Base-by-base conservation (phyloP, 805 yeast species). In the Barnettozyma vustinii region DNA sequence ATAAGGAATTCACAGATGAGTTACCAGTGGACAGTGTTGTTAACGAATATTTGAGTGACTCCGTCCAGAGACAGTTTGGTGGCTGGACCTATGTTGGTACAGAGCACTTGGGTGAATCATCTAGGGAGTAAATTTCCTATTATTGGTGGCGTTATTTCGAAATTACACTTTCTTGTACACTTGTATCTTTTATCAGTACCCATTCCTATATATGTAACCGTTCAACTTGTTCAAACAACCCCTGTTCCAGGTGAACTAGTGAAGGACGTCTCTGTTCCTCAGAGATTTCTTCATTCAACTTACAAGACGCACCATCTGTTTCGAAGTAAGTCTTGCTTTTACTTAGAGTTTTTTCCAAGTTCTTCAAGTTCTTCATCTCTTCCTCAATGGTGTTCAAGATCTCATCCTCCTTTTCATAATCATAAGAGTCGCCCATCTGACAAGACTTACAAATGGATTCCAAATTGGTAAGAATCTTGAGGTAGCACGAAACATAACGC, bases 21-120 rank as follows among this genome's bases (percentile, higher is more conserved):
- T 81, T 84, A 58, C 98, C 99, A 4, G 84, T 88, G 56, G 99
- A 94, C 65, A 87, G 96, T 53, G 97, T 94, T 12, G 97, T 91
- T 16, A 96, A 91, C 64, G 96, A 88, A 61, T 88, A 79, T 57
- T 75, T 94, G 53, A 87, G 95, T 61, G 98, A 90, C 58, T 81
- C 91, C 59, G 97, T 94, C n/a, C 99, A 94, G 68, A 82, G 86
- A 64, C 98, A 94, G 69, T 94, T 94, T 73, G 98, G 97, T 42
- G 98, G 99, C 7, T 94, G 99, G 99, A 92, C 98, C 2, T 92
- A 91, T 67, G 87, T 84, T 43, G 95, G 94, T 2, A 83, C 76
- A 44, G 77, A 73, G 51, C 74, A 71, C 49, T 51, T 73, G 35
- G 74, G 74, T 18, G 66, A 65, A n/a, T 49, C 52, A 19, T 42